Percentiles rank a stretch among this genome's conserved stretches.
These are phyloP conservation scores for Craterostigma plantagineum DNA, from an alignment of 257 asterid species.

Conservation along the genomic window DNA sequence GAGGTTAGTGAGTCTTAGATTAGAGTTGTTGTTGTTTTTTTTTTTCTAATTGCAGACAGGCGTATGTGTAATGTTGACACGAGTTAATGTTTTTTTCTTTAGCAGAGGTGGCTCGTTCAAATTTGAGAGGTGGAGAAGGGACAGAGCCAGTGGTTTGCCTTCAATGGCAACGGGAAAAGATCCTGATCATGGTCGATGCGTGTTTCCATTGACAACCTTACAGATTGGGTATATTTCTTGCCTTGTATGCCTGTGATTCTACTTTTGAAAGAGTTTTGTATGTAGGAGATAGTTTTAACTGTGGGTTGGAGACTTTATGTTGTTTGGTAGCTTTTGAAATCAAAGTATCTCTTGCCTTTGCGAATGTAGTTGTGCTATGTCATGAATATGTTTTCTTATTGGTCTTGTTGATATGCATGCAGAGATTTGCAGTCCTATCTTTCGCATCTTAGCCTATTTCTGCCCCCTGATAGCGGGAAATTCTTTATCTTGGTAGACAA, in stretches of 20 bases:
- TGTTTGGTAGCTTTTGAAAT: background rate
- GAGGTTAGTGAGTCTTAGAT: conserved; percentile 6
- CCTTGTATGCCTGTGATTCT: background rate
- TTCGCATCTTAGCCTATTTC: conserved; percentile 69
- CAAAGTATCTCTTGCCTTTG: too few species aligned
- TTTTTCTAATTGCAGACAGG: background rate
- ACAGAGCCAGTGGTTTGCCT: conserved; percentile 6
- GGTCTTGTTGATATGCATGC: conserved; percentile 11
- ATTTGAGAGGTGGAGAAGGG: conserved; percentile 13
- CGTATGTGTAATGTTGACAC: background rate
- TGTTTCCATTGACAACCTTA: conserved; percentile 62
- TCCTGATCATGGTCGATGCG: conserved; percentile 21
- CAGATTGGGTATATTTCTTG: conserved; percentile 60
- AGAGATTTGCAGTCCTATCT: conserved; percentile 95
- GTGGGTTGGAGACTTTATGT: background rate
- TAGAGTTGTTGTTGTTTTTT: too few species aligned
- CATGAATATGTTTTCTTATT: conserved; percentile 1
- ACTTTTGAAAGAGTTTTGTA: background rate
- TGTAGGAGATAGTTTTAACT: background rate
- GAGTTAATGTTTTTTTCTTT: conserved; percentile 6
- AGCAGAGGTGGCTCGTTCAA: conserved; percentile 17
- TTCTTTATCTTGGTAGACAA: conserved; percentile 80
- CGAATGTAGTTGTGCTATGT: background rate
- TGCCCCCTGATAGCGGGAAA: conserved; percentile 67
- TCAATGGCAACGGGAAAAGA: conserved; percentile 30